Base-by-base conservation (phyloP, 176 grass and related monocot genomes). In the Aegilops sharonensis region DNA sequence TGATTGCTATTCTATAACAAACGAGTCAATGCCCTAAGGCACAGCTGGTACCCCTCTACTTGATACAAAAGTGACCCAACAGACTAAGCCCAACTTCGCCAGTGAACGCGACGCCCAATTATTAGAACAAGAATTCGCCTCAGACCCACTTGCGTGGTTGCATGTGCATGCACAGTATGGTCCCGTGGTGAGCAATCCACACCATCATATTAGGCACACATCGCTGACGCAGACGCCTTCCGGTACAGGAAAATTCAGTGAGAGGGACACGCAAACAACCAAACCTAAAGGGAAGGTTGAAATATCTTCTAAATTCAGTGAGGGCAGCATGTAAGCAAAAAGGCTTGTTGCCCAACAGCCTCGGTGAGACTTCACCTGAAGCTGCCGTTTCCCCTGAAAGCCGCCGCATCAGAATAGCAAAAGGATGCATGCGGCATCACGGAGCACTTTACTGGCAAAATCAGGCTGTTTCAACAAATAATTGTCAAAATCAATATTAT, bases 231-330 rank as follows among this genome's bases (percentile, higher is more conserved):
- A 6, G 81, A 87, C 89, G 35, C 27, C 48, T 79, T 63, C 83
- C 27, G 45, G 21, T 27, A 34, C 75, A 39, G 8, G 25, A 52
- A 84, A 23, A 48, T 68, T 39, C 35, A 8, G 85, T 23, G 66
- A 90, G 12, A 68, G 89, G 43, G 74, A 84, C 89, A 47, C 13
- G 21, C 15, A 75, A 91, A 75, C 85, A 61, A 80, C 81, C 68
- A 42, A 69, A 69, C 81, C 76, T 62, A 80, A 84, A 80, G 45
- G 47, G 68, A 82, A 21, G n/a, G 62, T 6, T 23, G 60, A 80
- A 85, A 89, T 20, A 69, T 48, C 50, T 6, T 54, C 50, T 6
- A 54, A 54, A 54, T 6, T 52, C 50, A 54, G 50, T 18, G 15
- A 54, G 50, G 6, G 50, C 50, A 18, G 18, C 50, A 54, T 54